phyloP scores from a whole-genome alignment of 2,329 filamentous ascomycete genomes.

The Alternaria conjuncta region DNA sequence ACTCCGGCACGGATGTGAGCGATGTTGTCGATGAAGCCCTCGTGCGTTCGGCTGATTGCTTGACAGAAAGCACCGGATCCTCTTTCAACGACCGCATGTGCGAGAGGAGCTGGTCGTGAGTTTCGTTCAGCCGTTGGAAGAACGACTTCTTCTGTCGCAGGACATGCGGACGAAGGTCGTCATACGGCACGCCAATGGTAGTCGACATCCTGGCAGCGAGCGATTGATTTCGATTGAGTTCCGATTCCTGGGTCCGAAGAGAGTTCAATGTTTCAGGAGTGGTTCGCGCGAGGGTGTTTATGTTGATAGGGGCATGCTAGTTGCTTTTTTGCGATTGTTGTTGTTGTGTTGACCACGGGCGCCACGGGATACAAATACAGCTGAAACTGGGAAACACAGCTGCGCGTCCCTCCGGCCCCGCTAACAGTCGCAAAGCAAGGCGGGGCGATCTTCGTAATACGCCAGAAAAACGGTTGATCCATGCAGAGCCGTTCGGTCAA shows the following conservation, averaged over 20 bases:
- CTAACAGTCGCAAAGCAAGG: constrained; percentile 11
- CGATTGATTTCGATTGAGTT: neutral
- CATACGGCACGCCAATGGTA: constrained; percentile 17
- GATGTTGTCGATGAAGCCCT: constrained; percentile 8
- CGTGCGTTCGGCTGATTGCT: constrained; percentile 2
- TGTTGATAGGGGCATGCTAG: constrained; percentile 8
- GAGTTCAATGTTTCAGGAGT: neutral
- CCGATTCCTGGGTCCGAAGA: neutral
- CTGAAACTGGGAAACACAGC: constrained; percentile 8
- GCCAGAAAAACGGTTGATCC: constrained; percentile 14
- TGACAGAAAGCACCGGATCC: neutral
- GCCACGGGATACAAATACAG: constrained; percentile 11
- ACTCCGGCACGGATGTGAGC: constrained; percentile 6
- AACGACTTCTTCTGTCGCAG: constrained; percentile 21
- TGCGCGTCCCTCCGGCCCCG: constrained; percentile 6
- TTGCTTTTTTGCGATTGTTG: constrained; percentile 12
- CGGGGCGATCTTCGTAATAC: constrained; percentile 11
- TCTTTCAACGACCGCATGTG: constrained; percentile 18
- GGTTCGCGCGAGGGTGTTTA: neutral
- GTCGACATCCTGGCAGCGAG: constrained; percentile 12
- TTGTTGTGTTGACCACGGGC: constrained; percentile 4
- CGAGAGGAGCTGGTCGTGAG: constrained; percentile 12
- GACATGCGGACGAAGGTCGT: constrained; percentile 13
- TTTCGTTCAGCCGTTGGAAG: constrained; percentile 21
- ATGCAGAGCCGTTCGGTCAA: constrained; percentile 12